phyloP scores from a whole-genome alignment of 2,329 filamentous ascomycete genomes.

The Rhinocladiella mackenziei region DNA sequence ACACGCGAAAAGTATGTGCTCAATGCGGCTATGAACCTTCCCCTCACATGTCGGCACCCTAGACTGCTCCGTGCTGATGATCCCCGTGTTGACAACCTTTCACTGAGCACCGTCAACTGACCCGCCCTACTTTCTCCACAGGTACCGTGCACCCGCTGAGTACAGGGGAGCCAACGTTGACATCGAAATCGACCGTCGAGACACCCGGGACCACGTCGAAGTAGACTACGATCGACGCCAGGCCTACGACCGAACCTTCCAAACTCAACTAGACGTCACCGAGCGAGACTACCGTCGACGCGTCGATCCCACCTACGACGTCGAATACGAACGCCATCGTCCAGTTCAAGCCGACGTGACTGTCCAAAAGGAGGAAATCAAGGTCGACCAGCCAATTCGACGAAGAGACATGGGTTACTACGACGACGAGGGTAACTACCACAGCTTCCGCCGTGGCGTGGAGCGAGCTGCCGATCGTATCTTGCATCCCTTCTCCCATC shows the following conservation, averaged over 20 bases:
- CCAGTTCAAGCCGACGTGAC: constrained; percentile 35
- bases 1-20: constrained; percentile 49
- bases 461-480: constrained; percentile 63
- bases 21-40: constrained; percentile 3
- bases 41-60: constrained; percentile 16
- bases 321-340: constrained; percentile 42
- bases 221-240: constrained; percentile 22
- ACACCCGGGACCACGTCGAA: constrained; percentile 29
- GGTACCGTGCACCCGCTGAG: constrained; percentile 27
- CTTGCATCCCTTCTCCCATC: constrained; percentile 59
- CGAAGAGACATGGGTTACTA: constrained; percentile 67
- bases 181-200: constrained; percentile 42
- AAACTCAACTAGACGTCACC: constrained; percentile 50
- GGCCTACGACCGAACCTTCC: constrained; percentile 41
- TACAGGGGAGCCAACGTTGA: constrained; percentile 35
- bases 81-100: constrained; percentile 28
- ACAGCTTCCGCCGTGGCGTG: constrained; percentile 68
- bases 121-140: constrained; percentile 20
- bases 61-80: constrained; percentile 28
- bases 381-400: constrained; percentile 50
- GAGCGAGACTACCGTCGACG: constrained; percentile 64
- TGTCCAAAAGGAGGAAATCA: constrained; percentile 44
- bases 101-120: constrained; percentile 26
- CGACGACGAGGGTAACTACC: constrained; percentile 73
- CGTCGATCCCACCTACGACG: constrained; percentile 51